These are phyloP conservation scores for Yamadazyma scolyti DNA, from an alignment of 805 yeast genomes.

Conservation along the genomic window DNA sequence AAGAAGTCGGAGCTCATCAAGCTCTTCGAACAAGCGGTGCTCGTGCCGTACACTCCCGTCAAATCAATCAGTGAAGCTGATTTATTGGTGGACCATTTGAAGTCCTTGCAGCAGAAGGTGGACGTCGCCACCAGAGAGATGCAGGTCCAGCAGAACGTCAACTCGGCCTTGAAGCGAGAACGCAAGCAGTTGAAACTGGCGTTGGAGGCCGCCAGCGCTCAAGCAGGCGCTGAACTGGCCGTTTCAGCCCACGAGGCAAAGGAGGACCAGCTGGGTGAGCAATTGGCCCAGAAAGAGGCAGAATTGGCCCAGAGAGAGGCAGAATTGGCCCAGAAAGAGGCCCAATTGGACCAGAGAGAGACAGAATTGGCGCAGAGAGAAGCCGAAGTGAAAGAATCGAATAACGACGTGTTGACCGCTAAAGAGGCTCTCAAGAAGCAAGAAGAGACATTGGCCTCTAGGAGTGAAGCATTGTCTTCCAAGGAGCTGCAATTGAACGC, in stretches of 20 bases:
- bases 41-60: constrained; percentile 80
- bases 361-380: constrained; percentile 25
- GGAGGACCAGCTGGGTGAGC: neutral
- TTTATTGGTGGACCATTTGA: constrained; percentile 64
- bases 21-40: constrained; percentile 62
- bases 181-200: constrained; percentile 10
- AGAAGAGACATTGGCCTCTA: constrained; percentile 2
- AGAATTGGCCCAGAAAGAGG: constrained; percentile 3
- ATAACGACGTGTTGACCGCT: constrained; percentile 21
- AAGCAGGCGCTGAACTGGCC: neutral
- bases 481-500: constrained; percentile 33
- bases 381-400: constrained; percentile 34
- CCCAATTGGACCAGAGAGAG: constrained; percentile 2
- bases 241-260: neutral
- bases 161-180: constrained; percentile 14
- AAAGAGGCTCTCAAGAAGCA: constrained; percentile 22
- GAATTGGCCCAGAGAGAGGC: constrained; percentile 1
- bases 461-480: neutral
- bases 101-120: constrained; percentile 57
- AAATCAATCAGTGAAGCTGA: constrained; percentile 71
- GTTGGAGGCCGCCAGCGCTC: constrained; percentile 5
- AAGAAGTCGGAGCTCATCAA: constrained; percentile 56
- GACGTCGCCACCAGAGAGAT: constrained; percentile 64
- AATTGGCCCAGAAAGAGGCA: neutral
- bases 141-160: constrained; percentile 40